Conservation (phyloP, 116 monocot genomes). For the Iris pallida region DNA sequence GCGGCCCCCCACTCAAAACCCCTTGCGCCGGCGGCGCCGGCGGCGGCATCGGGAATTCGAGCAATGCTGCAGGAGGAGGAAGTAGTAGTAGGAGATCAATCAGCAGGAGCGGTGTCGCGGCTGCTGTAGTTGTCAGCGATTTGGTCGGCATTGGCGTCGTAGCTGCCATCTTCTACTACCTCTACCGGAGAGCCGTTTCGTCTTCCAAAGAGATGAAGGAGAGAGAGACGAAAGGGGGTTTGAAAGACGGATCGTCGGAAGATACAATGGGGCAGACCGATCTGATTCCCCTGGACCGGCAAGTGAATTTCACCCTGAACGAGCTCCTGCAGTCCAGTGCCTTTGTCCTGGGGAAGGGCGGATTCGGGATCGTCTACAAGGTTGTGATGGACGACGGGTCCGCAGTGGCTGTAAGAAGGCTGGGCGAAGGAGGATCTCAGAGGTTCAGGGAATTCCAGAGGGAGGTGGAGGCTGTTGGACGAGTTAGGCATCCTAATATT, state of each 20-base stretch:
- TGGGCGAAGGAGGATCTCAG: conserved; percentile 77
- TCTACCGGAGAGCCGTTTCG: conserved; percentile 38
- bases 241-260: conserved; percentile 36
- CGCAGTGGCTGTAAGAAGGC: conserved; percentile 49
- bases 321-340: conserved; percentile 69
- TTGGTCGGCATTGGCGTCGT: conserved; percentile 42
- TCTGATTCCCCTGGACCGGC: conserved; percentile 43
- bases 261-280: conserved; percentile 46
- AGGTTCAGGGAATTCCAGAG: conserved; percentile 59
- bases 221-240: conserved; percentile 15
- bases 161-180: conserved; percentile 45
- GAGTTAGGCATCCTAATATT: conserved; percentile 59
- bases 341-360: conserved; percentile 66
- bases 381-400: conserved; percentile 63
- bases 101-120: conserved; percentile 26
- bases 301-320: conserved; percentile 44
- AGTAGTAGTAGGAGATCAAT: conserved; percentile 14
- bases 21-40: not conserved
- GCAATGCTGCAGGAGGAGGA: not conserved
- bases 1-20: conserved; percentile 62
- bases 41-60: not conserved
- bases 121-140: conserved; percentile 47
- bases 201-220: conserved; percentile 13
- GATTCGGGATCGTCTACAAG: conserved; percentile 70
- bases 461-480: conserved; percentile 65